Evolutionary conservation across 306 rosid species (phyloP), one percentile per base, ranked within the genome.

Genomic region (Chamaecrista fasciculata): DNA sequence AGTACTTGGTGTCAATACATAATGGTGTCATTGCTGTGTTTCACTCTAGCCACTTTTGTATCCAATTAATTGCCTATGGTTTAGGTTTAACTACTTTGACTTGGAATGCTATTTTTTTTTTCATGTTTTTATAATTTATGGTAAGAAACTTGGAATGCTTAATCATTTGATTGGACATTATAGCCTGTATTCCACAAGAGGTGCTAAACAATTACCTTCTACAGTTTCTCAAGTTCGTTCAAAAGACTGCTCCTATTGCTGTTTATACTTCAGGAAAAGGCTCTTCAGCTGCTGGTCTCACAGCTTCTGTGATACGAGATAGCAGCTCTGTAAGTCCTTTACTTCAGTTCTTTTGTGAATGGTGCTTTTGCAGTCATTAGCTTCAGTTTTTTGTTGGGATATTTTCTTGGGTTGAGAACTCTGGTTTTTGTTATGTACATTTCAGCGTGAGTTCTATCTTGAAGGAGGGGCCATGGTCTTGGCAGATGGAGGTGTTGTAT

Each of bases 401-500:
- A 33, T 75, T 50, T 26, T 23, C 42, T 28, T 55, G 77, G 14
- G 18, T 48, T 12, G 50, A 67, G 14, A 69, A 11, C 49, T 53
- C 80, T 80, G 31, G 78, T 73, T 79, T 21, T 67, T 46, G 50
- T 33, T 66, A 7, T 70, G 72, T 79, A 39, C 48, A 65, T 67
- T 78, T 69, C 81, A 94, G 99, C 95, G 97, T 15, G 99, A 94
- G 79, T 94, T 94, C 79, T 94, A 94, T 82, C 99, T 94, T 72
- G 99, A 94, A 87, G 99, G 99, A 79, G 99, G 99, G 66, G 99
- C 99, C 61, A 91, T 94, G 99, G 96, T 94, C 80, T 85, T 94
- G 88, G 99, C 96, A 16, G 99, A 94, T 77, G 99, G 99, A 33
- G 99, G 97, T 67, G 97, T 91, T 82, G 99, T 94, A 57, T 94